Conservation (phyloP, 192 early-diverging fungal genomes). For the Phycomyces nitens region DNA sequence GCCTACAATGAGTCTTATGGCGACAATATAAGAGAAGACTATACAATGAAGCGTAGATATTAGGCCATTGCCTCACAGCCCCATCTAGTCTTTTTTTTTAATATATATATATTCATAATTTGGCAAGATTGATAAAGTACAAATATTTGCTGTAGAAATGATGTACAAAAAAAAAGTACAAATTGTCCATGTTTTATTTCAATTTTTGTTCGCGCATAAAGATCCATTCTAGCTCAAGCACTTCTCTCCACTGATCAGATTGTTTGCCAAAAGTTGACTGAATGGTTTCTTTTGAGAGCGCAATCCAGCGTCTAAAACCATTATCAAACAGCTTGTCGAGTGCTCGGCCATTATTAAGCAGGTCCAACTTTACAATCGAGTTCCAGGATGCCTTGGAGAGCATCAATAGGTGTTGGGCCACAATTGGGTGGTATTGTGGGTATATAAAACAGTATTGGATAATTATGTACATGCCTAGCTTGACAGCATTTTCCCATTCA, state of each 20-base stretch:
- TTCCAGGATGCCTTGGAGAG: constrained; percentile 31
- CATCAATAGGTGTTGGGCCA: constrained; percentile 25
- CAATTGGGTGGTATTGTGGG: constrained; percentile 30
- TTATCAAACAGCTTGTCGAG: constrained; percentile 26
- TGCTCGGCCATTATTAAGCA: constrained; percentile 2
- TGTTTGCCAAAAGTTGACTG: constrained; percentile 18
- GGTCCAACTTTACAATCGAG: constrained; percentile 22
- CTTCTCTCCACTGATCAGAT: constrained; percentile 29
- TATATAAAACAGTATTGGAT: constrained; percentile 31
- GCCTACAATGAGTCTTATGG: no score
- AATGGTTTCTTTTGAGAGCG: constrained; percentile 23
- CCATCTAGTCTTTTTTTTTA: background rate
- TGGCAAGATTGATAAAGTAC: no score
- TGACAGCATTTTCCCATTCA: constrained; percentile 21
- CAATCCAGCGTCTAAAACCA: constrained; percentile 28
- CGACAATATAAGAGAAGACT: no score
- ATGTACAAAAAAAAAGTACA: no score
- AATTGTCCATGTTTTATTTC: constrained; percentile 4
- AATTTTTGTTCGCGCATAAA: constrained; percentile 36
- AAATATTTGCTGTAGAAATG: no score
- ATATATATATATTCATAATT: background rate
- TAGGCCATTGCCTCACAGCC: no score
- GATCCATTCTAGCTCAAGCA: constrained; percentile 31
- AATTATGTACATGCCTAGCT: constrained; percentile 25
- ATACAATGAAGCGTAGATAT: no score